Evolutionary conservation across 116 monocot species (phyloP).

Genomic region (Thalassia testudinum): DNA sequence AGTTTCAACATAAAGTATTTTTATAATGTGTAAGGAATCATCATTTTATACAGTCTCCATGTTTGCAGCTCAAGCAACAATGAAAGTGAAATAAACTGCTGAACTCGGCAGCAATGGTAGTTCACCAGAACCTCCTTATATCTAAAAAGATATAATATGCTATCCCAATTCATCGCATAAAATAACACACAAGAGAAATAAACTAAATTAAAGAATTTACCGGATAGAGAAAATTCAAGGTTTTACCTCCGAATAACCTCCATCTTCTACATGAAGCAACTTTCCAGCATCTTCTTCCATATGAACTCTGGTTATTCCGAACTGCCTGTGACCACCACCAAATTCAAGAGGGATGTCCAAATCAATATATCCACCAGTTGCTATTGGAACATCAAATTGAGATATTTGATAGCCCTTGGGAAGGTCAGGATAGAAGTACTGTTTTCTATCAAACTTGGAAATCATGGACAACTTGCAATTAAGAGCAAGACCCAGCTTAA

Average conservation of each 20-base stretch:
- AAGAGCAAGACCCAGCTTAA: conserved; percentile 49
- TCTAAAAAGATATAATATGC: no score
- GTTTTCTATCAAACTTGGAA: conserved; percentile 96
- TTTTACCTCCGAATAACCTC: conserved; percentile 67
- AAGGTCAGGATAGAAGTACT: conserved; percentile 98
- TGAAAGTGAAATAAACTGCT: no score
- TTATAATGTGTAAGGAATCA: no score
- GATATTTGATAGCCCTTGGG: conserved; percentile 99
- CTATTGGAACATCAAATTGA: conserved; percentile 95
- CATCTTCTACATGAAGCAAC: conserved; percentile 56
- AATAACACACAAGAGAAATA: no score
- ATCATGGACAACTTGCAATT: conserved; percentile 54
- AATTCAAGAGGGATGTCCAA: conserved; percentile 87
- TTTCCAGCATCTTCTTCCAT: conserved; percentile 99
- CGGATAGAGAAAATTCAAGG: no score
- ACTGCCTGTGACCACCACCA: conserved; percentile 84
- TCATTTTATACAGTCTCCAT: no score
- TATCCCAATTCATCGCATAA: no score
- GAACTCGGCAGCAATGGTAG: no score
- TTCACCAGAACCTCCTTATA: no score
- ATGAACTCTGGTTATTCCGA: conserved; percentile 93
- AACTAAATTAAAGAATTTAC: no score
- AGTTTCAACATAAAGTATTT: no score
- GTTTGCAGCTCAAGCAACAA: no score
- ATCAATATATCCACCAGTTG: conserved; percentile 55